A percentile compares a stretch with the other conserved stretches of the same genome.
phyloP scores from a whole-genome alignment of 768 basidiomycete genomes.

The Pleurotus giganteus region DNA sequence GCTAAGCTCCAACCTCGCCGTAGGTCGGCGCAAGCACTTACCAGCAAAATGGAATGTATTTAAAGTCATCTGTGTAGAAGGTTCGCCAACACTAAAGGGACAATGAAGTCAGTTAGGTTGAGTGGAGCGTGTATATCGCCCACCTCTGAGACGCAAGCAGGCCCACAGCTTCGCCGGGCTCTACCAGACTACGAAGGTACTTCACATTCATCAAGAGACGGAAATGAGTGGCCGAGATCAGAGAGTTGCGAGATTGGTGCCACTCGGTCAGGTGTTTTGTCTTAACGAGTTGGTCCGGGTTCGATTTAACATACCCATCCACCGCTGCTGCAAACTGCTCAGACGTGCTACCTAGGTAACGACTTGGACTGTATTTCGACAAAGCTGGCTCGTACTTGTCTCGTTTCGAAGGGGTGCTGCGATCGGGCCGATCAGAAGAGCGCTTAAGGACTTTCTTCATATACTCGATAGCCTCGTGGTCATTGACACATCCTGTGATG shows the following conservation, averaged over 20 bases:
- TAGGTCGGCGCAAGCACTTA: slow-evolving; percentile 28
- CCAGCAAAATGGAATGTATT: slow-evolving; percentile 99
- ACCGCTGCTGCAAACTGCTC: slow-evolving; percentile 86
- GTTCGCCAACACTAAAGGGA: slow-evolving; percentile 85
- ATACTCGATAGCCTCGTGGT: slow-evolving; percentile 63
- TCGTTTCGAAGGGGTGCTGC: slow-evolving; percentile 44
- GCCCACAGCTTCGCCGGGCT: slow-evolving; percentile 98
- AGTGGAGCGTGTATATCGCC: slow-evolving; percentile 19
- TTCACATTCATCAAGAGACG: slow-evolving; percentile 84
- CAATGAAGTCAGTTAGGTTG: neutral
- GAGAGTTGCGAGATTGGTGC: slow-evolving; percentile 27
- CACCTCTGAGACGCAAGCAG: slow-evolving; percentile 96
- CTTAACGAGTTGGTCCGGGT: slow-evolving; percentile 51
- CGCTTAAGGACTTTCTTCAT: slow-evolving; percentile 92
- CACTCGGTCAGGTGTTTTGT: slow-evolving; percentile 39
- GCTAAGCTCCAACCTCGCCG: neutral
- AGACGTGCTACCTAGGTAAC: slow-evolving; percentile 86
- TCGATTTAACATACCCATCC: slow-evolving; percentile 73
- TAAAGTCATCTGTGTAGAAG: slow-evolving; percentile 99
- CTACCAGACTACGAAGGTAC: slow-evolving; percentile 90
- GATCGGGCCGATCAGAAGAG: slow-evolving; percentile 43
- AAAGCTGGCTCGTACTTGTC: slow-evolving; percentile 71
- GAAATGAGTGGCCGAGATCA: slow-evolving; percentile 59
- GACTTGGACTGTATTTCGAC: slow-evolving; percentile 72
- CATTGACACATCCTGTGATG: slow-evolving; percentile 58